phyloP scores from a whole-genome alignment of 1,284 basidiomycete species.

The Cystobasidium pallidum region DNA sequence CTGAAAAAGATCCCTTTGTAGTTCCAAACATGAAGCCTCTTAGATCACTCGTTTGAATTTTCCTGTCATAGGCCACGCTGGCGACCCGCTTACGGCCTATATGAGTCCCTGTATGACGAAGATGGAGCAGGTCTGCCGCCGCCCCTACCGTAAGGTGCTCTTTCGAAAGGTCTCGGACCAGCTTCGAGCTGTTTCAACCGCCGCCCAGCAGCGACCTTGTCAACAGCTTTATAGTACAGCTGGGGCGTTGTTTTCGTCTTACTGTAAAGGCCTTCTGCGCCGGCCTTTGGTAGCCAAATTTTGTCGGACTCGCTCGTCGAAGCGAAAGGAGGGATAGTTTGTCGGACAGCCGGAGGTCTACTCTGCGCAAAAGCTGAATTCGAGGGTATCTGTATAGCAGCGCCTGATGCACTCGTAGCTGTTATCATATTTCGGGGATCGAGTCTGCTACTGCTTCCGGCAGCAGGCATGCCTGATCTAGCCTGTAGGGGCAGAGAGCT shows the following conservation, averaged over 20 bases:
- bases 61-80: neutral
- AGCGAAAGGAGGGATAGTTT: neutral
- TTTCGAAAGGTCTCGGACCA: neutral
- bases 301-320: neutral
- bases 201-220: slow-evolving; percentile 35
- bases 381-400: slow-evolving; percentile 25
- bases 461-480: slow-evolving; percentile 1
- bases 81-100: slow-evolving; percentile 18
- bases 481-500: slow-evolving; percentile 37
- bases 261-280: slow-evolving; percentile 10
- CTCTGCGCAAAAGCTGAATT: slow-evolving; percentile 34
- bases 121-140: neutral
- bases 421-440: slow-evolving; percentile 15
- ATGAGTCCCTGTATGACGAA: slow-evolving; percentile 8
- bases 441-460: slow-evolving; percentile 9
- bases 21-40: neutral
- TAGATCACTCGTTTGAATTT: neutral
- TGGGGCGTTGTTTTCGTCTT: slow-evolving; percentile 18
- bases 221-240: slow-evolving; percentile 33
- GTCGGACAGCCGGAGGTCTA: neutral
- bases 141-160: neutral
- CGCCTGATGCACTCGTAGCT: slow-evolving; percentile 19
- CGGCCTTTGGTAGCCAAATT: slow-evolving; percentile 25
- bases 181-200: slow-evolving; percentile 27
- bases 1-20: neutral